Conservation (phyloP, 2,329 filamentous ascomycete species). For the Endothia cerciana region DNA sequence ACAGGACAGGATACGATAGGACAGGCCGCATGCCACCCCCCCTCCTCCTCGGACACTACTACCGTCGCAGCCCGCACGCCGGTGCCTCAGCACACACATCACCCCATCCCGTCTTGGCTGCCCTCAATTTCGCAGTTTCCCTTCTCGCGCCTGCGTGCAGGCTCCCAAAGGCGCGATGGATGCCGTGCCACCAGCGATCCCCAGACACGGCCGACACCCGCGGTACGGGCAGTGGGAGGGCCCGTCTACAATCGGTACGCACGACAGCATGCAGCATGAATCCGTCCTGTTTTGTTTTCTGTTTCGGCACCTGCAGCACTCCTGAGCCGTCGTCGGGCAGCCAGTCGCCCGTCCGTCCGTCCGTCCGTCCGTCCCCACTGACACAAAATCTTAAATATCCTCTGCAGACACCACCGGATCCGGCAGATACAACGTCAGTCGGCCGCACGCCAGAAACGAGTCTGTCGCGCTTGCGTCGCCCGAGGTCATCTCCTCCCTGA, state of each 20-base stretch:
- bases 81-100: neutral
- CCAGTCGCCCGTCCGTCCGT: neutral
- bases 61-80: neutral
- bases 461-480: conserved; percentile 57
- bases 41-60: neutral
- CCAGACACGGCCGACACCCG: conserved; percentile 31
- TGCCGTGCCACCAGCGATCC: conserved; percentile 32
- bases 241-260: conserved; percentile 20
- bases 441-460: conserved; percentile 18
- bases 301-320: too few relatives aligned
- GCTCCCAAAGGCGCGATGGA: conserved; percentile 22
- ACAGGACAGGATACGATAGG: neutral
- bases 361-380: conserved; percentile 4
- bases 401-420: conserved; percentile 24
- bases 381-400: conserved; percentile 25
- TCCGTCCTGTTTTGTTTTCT: neutral
- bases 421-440: conserved; percentile 19
- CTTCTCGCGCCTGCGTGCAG: conserved; percentile 1
- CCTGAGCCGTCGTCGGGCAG: too few relatives aligned
- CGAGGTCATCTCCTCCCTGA: conserved; percentile 71
- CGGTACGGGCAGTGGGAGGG: conserved; percentile 21
- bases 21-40: neutral
- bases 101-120: neutral
- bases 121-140: neutral
- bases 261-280: too few relatives aligned